Percentiles rank a stretch among this genome's conserved stretches.
phyloP scores from a whole-genome alignment of 2,329 filamentous ascomycete genomes.

The Paraphaeosphaeria sporulosa region DNA sequence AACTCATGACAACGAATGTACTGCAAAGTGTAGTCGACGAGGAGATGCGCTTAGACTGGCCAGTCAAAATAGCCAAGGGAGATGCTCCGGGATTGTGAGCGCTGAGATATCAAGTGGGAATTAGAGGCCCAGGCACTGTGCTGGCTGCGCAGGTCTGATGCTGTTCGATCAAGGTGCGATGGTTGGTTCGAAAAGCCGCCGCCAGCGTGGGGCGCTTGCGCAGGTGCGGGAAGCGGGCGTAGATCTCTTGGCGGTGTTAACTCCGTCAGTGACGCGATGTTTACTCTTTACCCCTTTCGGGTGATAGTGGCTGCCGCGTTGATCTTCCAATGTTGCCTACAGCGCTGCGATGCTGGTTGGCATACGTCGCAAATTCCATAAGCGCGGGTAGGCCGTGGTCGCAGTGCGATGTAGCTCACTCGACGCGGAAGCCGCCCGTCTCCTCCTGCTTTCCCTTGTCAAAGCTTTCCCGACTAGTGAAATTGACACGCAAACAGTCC shows the following conservation, averaged over 20 bases:
- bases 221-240: not conserved
- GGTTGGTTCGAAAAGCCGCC: slow-evolving; percentile 3
- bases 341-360: not conserved
- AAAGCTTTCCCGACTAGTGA: slow-evolving; percentile 10
- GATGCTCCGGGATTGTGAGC: not conserved
- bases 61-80: not conserved
- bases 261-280: slow-evolving; percentile 10
- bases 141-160: not conserved
- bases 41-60: not conserved
- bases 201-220: slow-evolving; percentile 1
- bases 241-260: slow-evolving; percentile 15
- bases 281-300: slow-evolving; percentile 9
- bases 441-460: not conserved
- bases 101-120: slow-evolving; percentile 10
- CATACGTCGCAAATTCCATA: too few relatives aligned
- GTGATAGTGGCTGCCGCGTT: not conserved
- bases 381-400: too few relatives aligned
- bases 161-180: slow-evolving; percentile 15
- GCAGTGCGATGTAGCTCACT: not conserved
- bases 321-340: not conserved
- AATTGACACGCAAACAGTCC: slow-evolving; percentile 18
- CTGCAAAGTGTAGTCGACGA: not conserved
- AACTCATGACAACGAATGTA: slow-evolving; percentile 51
- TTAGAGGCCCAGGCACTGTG: not conserved
- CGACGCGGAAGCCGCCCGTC: slow-evolving; percentile 4